phyloP scores from a whole-genome alignment of 306 rosid species.

The Quercus wislizeni region DNA sequence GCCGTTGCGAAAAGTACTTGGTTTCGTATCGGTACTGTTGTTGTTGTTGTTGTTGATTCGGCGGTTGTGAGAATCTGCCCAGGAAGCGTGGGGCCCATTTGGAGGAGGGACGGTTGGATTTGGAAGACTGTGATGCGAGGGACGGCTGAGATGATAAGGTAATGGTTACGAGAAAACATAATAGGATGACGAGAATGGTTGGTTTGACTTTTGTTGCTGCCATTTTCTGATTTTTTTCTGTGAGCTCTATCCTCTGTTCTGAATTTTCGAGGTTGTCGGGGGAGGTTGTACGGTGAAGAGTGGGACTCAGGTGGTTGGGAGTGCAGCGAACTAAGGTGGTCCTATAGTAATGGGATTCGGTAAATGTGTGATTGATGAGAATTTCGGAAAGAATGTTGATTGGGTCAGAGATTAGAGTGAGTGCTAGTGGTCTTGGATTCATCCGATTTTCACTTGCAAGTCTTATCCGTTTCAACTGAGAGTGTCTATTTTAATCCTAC shows the following conservation, averaged over 20 bases:
- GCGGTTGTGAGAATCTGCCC: constrained; percentile 33
- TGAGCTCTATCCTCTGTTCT: neutral
- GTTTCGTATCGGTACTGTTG: constrained; percentile 48
- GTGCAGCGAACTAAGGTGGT: neutral
- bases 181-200: neutral
- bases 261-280: neutral
- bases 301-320: neutral
- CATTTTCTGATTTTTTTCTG: constrained; percentile 16
- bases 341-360: neutral
- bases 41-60: neutral
- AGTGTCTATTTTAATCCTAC: too few relatives aligned
- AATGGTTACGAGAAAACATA: constrained; percentile 1
- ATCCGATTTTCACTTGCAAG: too few relatives aligned
- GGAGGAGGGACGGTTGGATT: constrained; percentile 3
- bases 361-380: neutral
- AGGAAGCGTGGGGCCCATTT: constrained; percentile 43
- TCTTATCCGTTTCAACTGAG: too few relatives aligned
- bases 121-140: constrained; percentile 20
- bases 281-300: neutral
- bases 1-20: constrained; percentile 58
- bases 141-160: constrained; percentile 16
- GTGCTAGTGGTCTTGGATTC: too few relatives aligned
- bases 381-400: neutral
- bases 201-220: constrained; percentile 10
- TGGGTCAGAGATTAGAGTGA: too few relatives aligned